Evolutionary conservation across 495 filamentous ascomycete genomes (phyloP).

Genomic region (Penicillium malachiteum): DNA sequence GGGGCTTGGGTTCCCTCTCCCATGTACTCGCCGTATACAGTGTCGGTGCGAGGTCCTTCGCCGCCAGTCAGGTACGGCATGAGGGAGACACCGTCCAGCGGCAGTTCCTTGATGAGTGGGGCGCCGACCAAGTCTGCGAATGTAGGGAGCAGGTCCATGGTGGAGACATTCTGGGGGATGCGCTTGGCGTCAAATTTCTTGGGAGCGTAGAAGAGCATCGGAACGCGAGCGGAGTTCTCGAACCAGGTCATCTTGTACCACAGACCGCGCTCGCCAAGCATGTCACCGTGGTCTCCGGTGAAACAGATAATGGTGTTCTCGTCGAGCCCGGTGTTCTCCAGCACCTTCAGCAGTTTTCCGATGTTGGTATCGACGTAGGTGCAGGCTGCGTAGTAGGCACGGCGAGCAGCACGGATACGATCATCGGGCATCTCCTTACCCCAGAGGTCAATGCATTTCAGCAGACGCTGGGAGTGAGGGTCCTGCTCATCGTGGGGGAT

Average conservation of each 20-base stretch:
- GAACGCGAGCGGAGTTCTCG: slow-evolving; percentile 79
- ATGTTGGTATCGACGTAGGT: slow-evolving; percentile 87
- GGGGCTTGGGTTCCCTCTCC: slow-evolving; percentile 84
- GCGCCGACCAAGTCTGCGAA: slow-evolving; percentile 76
- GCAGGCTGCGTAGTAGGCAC: slow-evolving; percentile 86
- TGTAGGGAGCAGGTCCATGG: slow-evolving; percentile 81
- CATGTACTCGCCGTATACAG: slow-evolving; percentile 84
- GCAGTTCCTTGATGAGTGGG: slow-evolving; percentile 58
- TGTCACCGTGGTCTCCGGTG: slow-evolving; percentile 87
- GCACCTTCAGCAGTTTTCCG: slow-evolving; percentile 68
- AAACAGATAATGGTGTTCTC: slow-evolving; percentile 85
- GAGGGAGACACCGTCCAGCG: slow-evolving; percentile 75
- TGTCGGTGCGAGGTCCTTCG: slow-evolving; percentile 58
- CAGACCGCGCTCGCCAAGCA: slow-evolving; percentile 83
- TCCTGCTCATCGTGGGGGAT: slow-evolving; percentile 79
- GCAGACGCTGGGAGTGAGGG: slow-evolving; percentile 73
- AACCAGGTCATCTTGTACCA: slow-evolving; percentile 98
- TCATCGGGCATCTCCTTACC: slow-evolving; percentile 75
- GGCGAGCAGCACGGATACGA: slow-evolving; percentile 72
- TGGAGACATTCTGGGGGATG: slow-evolving; percentile 75
- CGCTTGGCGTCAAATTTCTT: slow-evolving; percentile 63
- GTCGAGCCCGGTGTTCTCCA: slow-evolving; percentile 71
- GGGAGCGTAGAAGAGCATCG: slow-evolving; percentile 74
- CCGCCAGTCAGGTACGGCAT: slow-evolving; percentile 66
- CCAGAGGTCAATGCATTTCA: slow-evolving; percentile 79